Evolutionary conservation across 2,329 filamentous ascomycete genomes (phyloP).

Genomic region (Esteya vermicola): DNA sequence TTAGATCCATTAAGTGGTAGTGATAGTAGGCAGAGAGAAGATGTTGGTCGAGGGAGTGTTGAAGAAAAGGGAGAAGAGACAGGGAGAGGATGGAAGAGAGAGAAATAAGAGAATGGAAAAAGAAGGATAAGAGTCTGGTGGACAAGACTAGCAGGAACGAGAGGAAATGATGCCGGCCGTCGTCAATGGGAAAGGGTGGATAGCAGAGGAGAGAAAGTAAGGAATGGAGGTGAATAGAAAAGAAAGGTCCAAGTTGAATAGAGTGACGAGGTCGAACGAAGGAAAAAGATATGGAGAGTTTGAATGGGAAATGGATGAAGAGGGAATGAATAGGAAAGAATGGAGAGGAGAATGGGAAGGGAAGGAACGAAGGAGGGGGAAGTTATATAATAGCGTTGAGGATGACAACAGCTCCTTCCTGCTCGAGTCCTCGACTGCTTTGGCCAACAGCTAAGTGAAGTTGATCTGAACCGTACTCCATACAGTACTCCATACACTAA

Average conservation of each 20-base stretch:
- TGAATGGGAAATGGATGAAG: too few species aligned
- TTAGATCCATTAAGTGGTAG: background rate
- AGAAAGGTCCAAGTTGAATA: too few species aligned
- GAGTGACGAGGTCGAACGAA: too few species aligned
- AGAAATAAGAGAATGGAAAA: too few species aligned
- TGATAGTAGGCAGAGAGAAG: background rate
- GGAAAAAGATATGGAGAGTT: too few species aligned
- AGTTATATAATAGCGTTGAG: constrained; percentile 2
- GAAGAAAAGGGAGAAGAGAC: background rate
- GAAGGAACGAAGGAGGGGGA: background rate
- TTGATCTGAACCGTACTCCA: background rate
- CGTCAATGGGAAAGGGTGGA: background rate
- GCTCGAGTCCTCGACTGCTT: too few species aligned
- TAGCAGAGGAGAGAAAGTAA: background rate
- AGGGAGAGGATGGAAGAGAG: too few species aligned
- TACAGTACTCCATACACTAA: background rate
- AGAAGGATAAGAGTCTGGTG: background rate
- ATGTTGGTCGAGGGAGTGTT: background rate
- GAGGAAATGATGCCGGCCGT: background rate
- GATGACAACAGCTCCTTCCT: background rate
- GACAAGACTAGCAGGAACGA: background rate
- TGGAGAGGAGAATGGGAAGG: background rate
- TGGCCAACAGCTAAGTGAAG: background rate
- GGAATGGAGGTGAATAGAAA: background rate
- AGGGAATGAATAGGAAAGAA: background rate